Percentiles rank a stretch among this genome's conserved stretches.
These are phyloP conservation scores for Hypholoma fasciculare DNA, from an alignment of 768 basidiomycete species.

Conservation along the genomic window DNA sequence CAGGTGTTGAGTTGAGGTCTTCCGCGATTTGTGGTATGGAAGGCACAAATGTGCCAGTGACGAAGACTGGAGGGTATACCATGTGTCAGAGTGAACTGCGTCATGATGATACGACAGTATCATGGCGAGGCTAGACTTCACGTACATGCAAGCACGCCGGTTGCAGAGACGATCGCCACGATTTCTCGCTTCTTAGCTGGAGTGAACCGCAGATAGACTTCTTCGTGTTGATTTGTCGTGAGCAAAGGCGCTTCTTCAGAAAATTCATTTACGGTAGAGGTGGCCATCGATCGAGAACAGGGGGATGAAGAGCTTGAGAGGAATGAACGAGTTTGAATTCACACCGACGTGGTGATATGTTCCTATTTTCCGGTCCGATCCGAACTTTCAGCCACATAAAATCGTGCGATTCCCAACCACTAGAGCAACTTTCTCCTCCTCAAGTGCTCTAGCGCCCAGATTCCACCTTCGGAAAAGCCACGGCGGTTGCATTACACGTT, in stretches of 20 bases:
- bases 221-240: slow-evolving; percentile 20
- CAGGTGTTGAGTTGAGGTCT: slow-evolving; percentile 21
- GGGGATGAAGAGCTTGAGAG: neutral
- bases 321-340: no score
- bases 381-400: no score
- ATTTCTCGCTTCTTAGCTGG: slow-evolving; percentile 47
- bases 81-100: slow-evolving; percentile 1
- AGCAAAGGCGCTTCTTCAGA: slow-evolving; percentile 32
- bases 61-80: slow-evolving; percentile 5
- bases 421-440: no score
- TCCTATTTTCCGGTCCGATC: no score
- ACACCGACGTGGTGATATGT: no score
- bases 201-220: slow-evolving; percentile 57
- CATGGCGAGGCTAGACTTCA: neutral
- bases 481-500: no score
- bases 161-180: slow-evolving; percentile 53
- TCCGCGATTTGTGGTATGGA: slow-evolving; percentile 24
- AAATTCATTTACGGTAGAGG: slow-evolving; percentile 3
- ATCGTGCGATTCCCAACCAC: no score
- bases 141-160: slow-evolving; percentile 59
- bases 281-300: slow-evolving; percentile 9
- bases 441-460: no score
- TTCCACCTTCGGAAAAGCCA: no score
- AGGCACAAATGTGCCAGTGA: slow-evolving; percentile 26
- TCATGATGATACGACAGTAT: no score